Evolutionary conservation across 306 rosid genomes (phyloP), one percentile per base, ranked within the genome.

Genomic region (Ochetophila trinervis): DNA sequence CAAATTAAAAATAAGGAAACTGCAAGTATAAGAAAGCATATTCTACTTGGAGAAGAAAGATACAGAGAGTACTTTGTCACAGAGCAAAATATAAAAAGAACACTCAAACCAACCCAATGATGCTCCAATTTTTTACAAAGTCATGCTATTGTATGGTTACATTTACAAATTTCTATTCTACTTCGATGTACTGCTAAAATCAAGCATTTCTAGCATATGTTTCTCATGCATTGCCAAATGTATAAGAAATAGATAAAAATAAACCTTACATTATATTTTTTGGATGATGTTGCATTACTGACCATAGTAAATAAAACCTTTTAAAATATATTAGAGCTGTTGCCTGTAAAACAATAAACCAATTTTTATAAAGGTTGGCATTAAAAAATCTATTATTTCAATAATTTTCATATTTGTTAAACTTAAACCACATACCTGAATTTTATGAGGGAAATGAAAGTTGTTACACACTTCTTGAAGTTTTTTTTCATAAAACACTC

Each of bases 251-350:
- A 34, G 68, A 27, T 45, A 52, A 37, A 42, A 67, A 66, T 51
- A 58, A 80, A 60, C 57, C 94, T 81, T 93, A 90, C 99, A 93
- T 90, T 57, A 93, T 79, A 78, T 83, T 78, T 80, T 90, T 93
- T 24, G 97, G 97, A 75, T 88, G 85, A 71, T 93, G 99, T 76
- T 90, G 96, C 99, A 90, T 90, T 69, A 93, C 88, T 0, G 97
- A 93, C 97, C 97, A 90, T 34, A 85, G 96, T 60, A 93, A 79
- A 81, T 83, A 93, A 84, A 93, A 93, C 61, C 97, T 90, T 80
- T 90, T 88, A 79, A 93, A 93, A 83, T 87, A 93, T 61, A 93
- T 81, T 60, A 93, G 97, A 60, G 96, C 97, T 0, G 95, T 76
- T 75, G 95, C 97, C 97, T 93, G 88, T 70, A 73, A 67, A 80